A percentile compares a stretch with the other conserved stretches of the same genome.
Evolutionary conservation across 1,284 basidiomycete species (phyloP).

Genomic region (Malassezia slooffiae): DNA sequence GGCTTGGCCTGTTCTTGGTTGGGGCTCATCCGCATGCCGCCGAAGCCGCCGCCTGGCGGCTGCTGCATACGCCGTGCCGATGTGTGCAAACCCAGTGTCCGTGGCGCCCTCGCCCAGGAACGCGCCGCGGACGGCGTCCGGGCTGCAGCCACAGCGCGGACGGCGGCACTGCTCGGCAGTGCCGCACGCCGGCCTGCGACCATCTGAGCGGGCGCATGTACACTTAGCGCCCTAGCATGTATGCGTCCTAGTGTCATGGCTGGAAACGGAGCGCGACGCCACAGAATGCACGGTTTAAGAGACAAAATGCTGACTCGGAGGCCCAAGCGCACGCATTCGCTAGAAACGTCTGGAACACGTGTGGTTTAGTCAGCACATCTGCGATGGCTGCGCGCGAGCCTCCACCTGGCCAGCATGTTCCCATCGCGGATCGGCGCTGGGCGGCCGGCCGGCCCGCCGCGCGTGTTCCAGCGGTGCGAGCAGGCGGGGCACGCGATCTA

Average conservation of each 20-base stretch:
- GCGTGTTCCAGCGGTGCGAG: slow-evolving; percentile 13
- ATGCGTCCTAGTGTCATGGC: too few relatives aligned
- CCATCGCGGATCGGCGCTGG: slow-evolving; percentile 7
- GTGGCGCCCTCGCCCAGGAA: background rate
- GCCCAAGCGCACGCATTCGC: too few relatives aligned
- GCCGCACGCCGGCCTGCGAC: slow-evolving; percentile 1
- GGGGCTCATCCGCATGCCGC: slow-evolving; percentile 17
- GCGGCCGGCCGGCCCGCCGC: slow-evolving; percentile 1
- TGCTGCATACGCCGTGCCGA: slow-evolving; percentile 4
- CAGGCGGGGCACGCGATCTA: slow-evolving; percentile 12
- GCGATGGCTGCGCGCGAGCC: background rate
- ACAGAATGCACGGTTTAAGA: too few relatives aligned
- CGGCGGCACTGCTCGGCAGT: background rate
- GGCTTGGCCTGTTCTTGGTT: slow-evolving; percentile 15
- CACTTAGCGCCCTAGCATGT: too few relatives aligned
- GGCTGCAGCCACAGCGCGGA: too few relatives aligned
- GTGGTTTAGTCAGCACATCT: slow-evolving; percentile 1
- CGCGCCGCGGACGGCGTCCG: too few relatives aligned
- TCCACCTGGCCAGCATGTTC: background rate
- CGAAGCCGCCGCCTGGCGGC: slow-evolving; percentile 19
- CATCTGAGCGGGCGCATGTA: slow-evolving; percentile 1
- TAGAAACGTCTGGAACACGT: slow-evolving; percentile 11
- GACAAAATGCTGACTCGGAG: too few relatives aligned
- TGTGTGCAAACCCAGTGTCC: slow-evolving; percentile 5
- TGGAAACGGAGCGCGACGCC: too few relatives aligned